These are phyloP conservation scores for Linderina pennispora DNA, from an alignment of 192 early-diverging fungal genomes.

Conservation along the genomic window DNA sequence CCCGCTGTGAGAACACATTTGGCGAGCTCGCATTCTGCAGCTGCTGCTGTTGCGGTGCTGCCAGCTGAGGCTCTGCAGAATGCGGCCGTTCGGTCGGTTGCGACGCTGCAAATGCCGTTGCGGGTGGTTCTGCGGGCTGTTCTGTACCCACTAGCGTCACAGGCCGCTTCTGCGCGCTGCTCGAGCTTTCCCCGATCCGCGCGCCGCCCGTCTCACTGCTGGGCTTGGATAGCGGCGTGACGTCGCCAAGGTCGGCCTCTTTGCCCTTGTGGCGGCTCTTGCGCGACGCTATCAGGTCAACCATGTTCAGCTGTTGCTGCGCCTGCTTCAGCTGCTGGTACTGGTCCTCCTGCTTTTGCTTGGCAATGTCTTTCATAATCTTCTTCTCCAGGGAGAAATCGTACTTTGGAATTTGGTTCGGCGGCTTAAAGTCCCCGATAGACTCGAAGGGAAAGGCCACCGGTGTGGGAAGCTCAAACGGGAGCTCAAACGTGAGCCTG, in stretches of 20 bases:
- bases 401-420: constrained; percentile 46
- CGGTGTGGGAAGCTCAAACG: constrained; percentile 35
- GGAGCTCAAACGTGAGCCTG: constrained; percentile 43
- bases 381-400: constrained; percentile 48
- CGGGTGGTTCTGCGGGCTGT: neutral
- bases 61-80: neutral
- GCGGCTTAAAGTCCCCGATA: constrained; percentile 41
- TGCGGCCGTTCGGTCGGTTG: neutral
- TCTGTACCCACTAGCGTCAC: no score
- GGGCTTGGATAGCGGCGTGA: constrained; percentile 12
- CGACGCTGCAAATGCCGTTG: neutral
- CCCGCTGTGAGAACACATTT: no score
- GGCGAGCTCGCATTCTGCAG: no score
- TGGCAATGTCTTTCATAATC: constrained; percentile 45
- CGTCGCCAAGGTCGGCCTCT: constrained; percentile 18
- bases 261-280: constrained; percentile 44
- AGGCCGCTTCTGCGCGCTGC: no score
- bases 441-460: constrained; percentile 48
- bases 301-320: constrained; percentile 45
- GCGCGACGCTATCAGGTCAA: constrained; percentile 47
- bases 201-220: constrained; percentile 33
- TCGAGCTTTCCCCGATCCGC: constrained; percentile 1
- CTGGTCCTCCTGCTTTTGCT: constrained; percentile 42
- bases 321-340: constrained; percentile 37
- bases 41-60: neutral